Conservation (phyloP, 2,329 filamentous ascomycete genomes). For the Ophiosphaerella narmari region DNA sequence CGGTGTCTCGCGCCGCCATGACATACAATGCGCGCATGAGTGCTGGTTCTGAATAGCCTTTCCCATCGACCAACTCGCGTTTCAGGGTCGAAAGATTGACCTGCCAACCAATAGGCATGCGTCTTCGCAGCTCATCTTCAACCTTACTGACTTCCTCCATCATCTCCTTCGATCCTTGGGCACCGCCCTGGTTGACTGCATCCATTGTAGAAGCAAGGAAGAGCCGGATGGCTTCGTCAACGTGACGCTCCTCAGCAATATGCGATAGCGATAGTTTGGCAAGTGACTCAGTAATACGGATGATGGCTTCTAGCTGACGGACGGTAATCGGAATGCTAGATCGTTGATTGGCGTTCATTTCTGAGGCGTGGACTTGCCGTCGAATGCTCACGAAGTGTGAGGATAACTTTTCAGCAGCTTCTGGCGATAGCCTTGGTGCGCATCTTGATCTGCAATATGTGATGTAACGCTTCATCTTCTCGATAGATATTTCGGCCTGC, state of each 20-base stretch:
- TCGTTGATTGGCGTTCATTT: constrained; percentile 85
- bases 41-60: constrained; percentile 85
- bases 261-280: constrained; percentile 88
- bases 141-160: constrained; percentile 88
- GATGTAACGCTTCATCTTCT: constrained; percentile 97
- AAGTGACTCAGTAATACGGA: constrained; percentile 94
- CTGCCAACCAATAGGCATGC: constrained; percentile 93
- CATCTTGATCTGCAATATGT: constrained; percentile 96
- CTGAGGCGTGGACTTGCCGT: constrained; percentile 87
- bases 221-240: constrained; percentile 94
- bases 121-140: constrained; percentile 83
- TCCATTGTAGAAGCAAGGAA: constrained; percentile 99
- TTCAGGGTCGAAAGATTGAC: constrained; percentile 85
- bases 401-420: constrained; percentile 93
- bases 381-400: constrained; percentile 97
- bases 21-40: constrained; percentile 85
- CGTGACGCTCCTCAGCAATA: constrained; percentile 85
- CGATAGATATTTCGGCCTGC: constrained; percentile 87
- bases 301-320: constrained; percentile 93
- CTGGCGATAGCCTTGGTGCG: constrained; percentile 84
- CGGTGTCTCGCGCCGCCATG: constrained; percentile 83
- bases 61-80: constrained; percentile 88
- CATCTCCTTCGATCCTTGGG: constrained; percentile 78
- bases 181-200: constrained; percentile 87
- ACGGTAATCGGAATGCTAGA: constrained; percentile 97